phyloP scores from a whole-genome alignment of 306 rosid genomes.

The Fragaria vesca region DNA sequence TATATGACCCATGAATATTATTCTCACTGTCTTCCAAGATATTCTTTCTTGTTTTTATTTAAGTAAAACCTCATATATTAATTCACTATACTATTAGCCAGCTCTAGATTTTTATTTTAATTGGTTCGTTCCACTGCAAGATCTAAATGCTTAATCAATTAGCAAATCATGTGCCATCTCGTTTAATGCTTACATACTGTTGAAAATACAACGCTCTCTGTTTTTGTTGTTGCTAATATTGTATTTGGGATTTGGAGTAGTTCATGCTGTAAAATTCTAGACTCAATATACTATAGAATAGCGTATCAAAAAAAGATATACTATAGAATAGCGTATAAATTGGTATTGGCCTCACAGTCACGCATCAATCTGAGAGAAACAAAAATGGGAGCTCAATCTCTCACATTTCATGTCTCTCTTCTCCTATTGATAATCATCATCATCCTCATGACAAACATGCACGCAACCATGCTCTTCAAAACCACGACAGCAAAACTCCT shows the following conservation, averaged over 20 bases:
- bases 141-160: background rate
- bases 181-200: background rate
- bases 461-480: constrained; percentile 8
- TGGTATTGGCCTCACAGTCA: background rate
- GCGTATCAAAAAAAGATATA: constrained; percentile 16
- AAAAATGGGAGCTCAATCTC: constrained; percentile 11
- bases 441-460: background rate
- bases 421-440: constrained; percentile 1
- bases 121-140: background rate
- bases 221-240: background rate
- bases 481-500: constrained; percentile 8
- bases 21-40: background rate
- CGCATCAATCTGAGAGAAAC: constrained; percentile 13
- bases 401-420: constrained; percentile 4
- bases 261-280: background rate
- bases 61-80: background rate
- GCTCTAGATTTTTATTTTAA: background rate
- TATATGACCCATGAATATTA: background rate
- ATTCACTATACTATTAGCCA: background rate
- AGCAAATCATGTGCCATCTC: background rate
- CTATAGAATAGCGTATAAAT: constrained; percentile 31
- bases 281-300: background rate
- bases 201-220: background rate
- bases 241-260: background rate
- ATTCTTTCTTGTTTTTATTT: background rate